phyloP scores from a whole-genome alignment of 2,329 filamentous ascomycete species.

The Chaetomium globosum region DNA sequence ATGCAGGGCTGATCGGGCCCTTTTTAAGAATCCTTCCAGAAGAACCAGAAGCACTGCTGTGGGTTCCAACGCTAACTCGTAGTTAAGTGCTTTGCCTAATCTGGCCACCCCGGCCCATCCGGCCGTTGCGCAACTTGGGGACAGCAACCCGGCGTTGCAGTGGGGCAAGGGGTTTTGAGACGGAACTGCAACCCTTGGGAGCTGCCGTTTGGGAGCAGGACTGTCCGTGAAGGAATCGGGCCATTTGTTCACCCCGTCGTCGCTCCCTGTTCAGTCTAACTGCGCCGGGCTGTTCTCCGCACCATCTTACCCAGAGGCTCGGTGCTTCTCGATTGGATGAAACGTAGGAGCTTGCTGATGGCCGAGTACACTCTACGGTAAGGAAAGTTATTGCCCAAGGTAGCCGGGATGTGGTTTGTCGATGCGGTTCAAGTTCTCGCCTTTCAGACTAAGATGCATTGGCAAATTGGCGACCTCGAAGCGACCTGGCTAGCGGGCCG shows the following conservation, averaged over 20 bases:
- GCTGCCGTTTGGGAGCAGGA: conserved; percentile 1
- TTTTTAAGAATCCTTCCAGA: conserved; percentile 30
- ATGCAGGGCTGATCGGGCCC: conserved; percentile 33
- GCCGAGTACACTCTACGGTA: too few relatives aligned
- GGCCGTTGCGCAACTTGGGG: conserved; percentile 19
- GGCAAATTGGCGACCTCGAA: background rate
- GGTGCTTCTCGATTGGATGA: background rate
- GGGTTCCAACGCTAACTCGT: conserved; percentile 18
- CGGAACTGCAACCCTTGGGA: conserved; percentile 5
- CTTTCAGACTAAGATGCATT: background rate
- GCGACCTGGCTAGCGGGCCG: background rate
- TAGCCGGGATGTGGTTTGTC: background rate
- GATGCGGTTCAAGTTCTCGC: background rate
- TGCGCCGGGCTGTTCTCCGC: background rate
- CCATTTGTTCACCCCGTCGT: conserved; percentile 13
- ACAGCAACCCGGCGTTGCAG: conserved; percentile 2
- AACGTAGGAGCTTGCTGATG: background rate
- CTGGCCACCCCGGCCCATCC: conserved; percentile 29
- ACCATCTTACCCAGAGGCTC: too few relatives aligned
- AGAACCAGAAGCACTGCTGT: conserved; percentile 32
- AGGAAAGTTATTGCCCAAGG: background rate
- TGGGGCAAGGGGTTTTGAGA: conserved; percentile 17
- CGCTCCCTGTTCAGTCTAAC: conserved; percentile 1
- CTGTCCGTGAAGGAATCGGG: conserved; percentile 6
- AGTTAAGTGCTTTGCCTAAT: conserved; percentile 29